A percentile compares a stretch with the other conserved stretches of the same genome.
phyloP scores from a whole-genome alignment of 306 rosid genomes.

The Begonia fuchsioides region DNA sequence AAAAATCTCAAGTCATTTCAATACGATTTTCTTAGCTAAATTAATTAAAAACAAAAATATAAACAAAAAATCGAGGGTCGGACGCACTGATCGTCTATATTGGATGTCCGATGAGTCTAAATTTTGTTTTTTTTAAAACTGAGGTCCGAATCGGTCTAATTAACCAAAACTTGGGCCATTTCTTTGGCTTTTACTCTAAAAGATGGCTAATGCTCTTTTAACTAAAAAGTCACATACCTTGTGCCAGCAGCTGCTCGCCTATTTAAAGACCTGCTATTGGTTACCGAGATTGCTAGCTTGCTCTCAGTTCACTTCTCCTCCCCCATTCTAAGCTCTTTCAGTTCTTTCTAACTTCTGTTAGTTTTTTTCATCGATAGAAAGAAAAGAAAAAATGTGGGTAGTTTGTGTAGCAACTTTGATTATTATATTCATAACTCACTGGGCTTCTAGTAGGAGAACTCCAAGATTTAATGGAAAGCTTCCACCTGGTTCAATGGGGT shows the following conservation, averaged over 20 bases:
- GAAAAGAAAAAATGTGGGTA: conserved; percentile 39
- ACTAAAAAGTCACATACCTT: no score
- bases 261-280: conserved; percentile 50
- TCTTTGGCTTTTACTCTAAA: no score
- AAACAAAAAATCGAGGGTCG: no score
- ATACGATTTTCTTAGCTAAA: no score
- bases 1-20: no score
- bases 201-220: not conserved
- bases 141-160: no score
- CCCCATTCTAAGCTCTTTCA: conserved; percentile 17
- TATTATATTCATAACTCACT: conserved; percentile 41
- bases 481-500: conserved; percentile 99
- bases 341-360: conserved; percentile 10
- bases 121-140: no score
- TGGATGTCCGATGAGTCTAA: no score
- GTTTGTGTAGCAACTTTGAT: conserved; percentile 41
- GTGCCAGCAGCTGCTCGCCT: conserved; percentile 7
- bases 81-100: no score
- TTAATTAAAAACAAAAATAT: no score
- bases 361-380: conserved; percentile 7
- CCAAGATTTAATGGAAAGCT: conserved; percentile 73
- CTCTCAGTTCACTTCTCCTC: conserved; percentile 31
- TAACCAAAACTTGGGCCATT: no score
- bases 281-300: conserved; percentile 55
- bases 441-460: conserved; percentile 77